Base-by-base conservation (phyloP, 148 eudicot genomes). In the Silene latifolia region DNA sequence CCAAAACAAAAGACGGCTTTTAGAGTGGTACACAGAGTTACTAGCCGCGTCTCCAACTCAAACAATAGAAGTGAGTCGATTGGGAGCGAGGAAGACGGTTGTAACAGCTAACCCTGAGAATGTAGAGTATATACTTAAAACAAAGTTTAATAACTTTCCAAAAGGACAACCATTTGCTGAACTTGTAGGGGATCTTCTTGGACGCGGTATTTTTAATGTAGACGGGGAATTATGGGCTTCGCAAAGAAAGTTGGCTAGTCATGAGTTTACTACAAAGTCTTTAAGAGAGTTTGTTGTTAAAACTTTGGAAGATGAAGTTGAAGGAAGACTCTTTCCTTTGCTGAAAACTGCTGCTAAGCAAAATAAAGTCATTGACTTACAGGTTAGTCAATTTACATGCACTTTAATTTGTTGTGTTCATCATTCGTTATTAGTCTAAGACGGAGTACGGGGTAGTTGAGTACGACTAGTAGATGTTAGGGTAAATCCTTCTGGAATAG, bases 181-280 rank as follows among this genome's bases (percentile, higher is more conserved):
- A 8, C 32, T 90, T 0, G 74, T 93, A 3, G 93, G 93, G 0
- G 93, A 93, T 69, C 79, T 93, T 48, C 80, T 92, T 0, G 98
- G 98, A 0, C 46, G 57, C 18, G 96, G 98, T 0, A 92, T 92
- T 1, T 93, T 93, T 74, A 93, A 87, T 62, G 90, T 84, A 0
- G 98, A 93, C 29, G 98, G 98, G 0, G 89, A 91, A 11, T 18
- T 80, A 11, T 93, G 98, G 98, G 76, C 79, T 29, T 27, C 68
- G 8, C 97, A 93, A 64, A 79, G 98, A 46, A 93, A 93, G 83
- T 2, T 93, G 3, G 94, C 89, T 1, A 89, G 97, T 60, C 92
- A 93, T 72, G 97, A 88, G 78, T 93, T 93, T 76, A 88, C 86
- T 0, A 80, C 89, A 0, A 89, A 78, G 72, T 86, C 89, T 0